A percentile compares a stretch with the other conserved stretches of the same genome.
Conservation (phyloP, 2,329 filamentous ascomycete species). For the Aaosphaeria pasadenensis region DNA sequence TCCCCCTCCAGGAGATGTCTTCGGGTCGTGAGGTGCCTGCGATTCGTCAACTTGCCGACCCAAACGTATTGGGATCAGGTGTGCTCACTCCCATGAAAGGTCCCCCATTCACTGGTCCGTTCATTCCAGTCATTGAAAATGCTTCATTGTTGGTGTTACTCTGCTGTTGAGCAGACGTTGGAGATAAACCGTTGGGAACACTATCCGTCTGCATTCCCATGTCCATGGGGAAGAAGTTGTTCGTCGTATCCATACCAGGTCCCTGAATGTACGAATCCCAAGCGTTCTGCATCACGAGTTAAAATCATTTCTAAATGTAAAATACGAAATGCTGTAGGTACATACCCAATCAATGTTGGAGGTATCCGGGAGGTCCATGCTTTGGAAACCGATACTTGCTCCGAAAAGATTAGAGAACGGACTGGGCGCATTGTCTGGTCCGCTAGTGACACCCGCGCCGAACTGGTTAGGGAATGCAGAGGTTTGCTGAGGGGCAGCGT, state of each 20-base stretch:
- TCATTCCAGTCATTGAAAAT: constrained; percentile 25
- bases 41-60: neutral
- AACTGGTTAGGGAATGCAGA: constrained; percentile 30
- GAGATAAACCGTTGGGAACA: constrained; percentile 9
- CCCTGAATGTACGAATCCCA: constrained; percentile 70
- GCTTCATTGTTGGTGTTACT: constrained; percentile 7
- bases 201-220: constrained; percentile 28
- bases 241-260: constrained; percentile 42
- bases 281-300: constrained; percentile 45
- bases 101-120: constrained; percentile 12
- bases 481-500: constrained; percentile 27
- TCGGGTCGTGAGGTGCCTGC: no score
- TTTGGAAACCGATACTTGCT: constrained; percentile 45
- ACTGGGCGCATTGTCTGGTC: constrained; percentile 45
- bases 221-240: constrained; percentile 46
- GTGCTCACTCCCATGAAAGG: constrained; percentile 41
- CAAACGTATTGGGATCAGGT: constrained; percentile 2
- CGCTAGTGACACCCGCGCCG: constrained; percentile 31
- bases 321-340: constrained; percentile 4
- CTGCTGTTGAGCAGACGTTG: constrained; percentile 19
- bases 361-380: constrained; percentile 51
- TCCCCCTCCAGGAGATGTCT: no score
- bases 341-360: constrained; percentile 63
- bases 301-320: neutral
- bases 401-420: constrained; percentile 57